Evolutionary conservation across 2,329 filamentous ascomycete genomes (phyloP).

Genomic region (Fusarium avenaceum): DNA sequence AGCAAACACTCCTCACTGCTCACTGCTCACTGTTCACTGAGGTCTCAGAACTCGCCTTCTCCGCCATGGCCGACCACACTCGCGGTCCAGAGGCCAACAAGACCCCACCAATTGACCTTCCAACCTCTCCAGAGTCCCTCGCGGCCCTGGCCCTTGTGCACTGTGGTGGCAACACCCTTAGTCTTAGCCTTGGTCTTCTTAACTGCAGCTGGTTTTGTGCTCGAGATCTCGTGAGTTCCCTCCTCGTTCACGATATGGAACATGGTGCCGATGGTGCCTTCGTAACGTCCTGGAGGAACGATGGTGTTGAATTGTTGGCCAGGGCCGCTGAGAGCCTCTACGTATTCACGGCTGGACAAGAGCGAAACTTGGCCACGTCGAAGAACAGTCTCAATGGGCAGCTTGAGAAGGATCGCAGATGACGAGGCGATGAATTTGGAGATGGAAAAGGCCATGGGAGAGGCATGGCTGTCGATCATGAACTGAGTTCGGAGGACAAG

Average conservation of each 20-base stretch:
- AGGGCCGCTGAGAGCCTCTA: slow-evolving; percentile 62
- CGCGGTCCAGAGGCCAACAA: slow-evolving; percentile 80
- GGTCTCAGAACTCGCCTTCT: slow-evolving; percentile 69
- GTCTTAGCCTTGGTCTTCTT: slow-evolving; percentile 53
- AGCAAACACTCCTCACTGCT: slow-evolving; percentile 18
- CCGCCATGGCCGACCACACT: slow-evolving; percentile 72
- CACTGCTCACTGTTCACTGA: slow-evolving; percentile 30
- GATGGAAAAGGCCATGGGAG: slow-evolving; percentile 85
- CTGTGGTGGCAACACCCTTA: slow-evolving; percentile 50
- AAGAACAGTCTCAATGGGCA: slow-evolving; percentile 92
- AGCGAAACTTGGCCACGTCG: slow-evolving; percentile 87
- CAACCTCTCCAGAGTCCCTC: slow-evolving; percentile 79
- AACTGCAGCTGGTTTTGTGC: slow-evolving; percentile 49
- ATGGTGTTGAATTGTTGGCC: slow-evolving; percentile 74
- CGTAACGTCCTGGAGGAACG: slow-evolving; percentile 83
- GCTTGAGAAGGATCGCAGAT: slow-evolving; percentile 84
- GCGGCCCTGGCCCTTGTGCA: slow-evolving; percentile 74
- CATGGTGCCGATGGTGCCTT: slow-evolving; percentile 91
- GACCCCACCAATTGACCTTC: slow-evolving; percentile 83
- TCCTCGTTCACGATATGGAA: slow-evolving; percentile 88
- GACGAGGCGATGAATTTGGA: slow-evolving; percentile 85
- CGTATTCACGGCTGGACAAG: slow-evolving; percentile 67
- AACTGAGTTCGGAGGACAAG: slow-evolving; percentile 88
- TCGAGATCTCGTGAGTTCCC: slow-evolving; percentile 69
- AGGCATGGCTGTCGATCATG: slow-evolving; percentile 83